A percentile compares a stretch with the other conserved stretches of the same genome.
Evolutionary conservation across 2,329 filamentous ascomycete species (phyloP).

Genomic region (Neofusicoccum sp.): DNA sequence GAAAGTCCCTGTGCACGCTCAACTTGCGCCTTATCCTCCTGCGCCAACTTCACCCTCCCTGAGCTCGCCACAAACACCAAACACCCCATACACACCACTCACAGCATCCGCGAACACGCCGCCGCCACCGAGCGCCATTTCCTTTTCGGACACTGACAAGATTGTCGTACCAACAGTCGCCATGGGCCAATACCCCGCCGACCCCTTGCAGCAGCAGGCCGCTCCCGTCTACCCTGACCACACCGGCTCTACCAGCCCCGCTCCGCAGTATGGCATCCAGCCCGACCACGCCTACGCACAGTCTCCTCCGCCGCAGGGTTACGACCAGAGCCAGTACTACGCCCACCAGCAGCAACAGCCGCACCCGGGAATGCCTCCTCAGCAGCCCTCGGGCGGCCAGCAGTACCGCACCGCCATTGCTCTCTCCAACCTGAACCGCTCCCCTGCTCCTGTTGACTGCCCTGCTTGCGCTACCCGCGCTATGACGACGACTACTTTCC

Average conservation of each 20-base stretch:
- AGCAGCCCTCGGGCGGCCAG: slow-evolving; percentile 34
- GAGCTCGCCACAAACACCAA: neutral
- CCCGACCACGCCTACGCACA: slow-evolving; percentile 15
- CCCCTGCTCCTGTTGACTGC: slow-evolving; percentile 51
- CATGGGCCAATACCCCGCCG: slow-evolving; percentile 8
- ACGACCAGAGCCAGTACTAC: slow-evolving; percentile 12
- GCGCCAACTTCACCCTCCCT: neutral
- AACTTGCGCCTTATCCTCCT: neutral
- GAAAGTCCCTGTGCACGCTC: neutral
- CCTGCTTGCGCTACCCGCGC: slow-evolving; percentile 47
- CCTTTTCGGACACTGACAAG: slow-evolving; percentile 11
- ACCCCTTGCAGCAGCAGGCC: neutral
- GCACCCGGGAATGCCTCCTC: slow-evolving; percentile 38
- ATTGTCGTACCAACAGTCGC: neutral
- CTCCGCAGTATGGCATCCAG: slow-evolving; percentile 17
- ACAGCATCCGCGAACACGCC: neutral
- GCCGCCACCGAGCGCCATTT: neutral
- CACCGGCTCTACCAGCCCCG: slow-evolving; percentile 11
- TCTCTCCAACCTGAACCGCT: slow-evolving; percentile 34
- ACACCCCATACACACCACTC: neutral
- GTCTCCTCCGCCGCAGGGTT: neutral
- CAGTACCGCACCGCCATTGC: slow-evolving; percentile 40
- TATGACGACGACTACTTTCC: slow-evolving; percentile 40
- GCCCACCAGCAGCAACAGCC: slow-evolving; percentile 22
- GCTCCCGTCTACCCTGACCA: slow-evolving; percentile 9